Conservation (phyloP, 2,329 filamentous ascomycete genomes). For the Diplodia sapinea region DNA sequence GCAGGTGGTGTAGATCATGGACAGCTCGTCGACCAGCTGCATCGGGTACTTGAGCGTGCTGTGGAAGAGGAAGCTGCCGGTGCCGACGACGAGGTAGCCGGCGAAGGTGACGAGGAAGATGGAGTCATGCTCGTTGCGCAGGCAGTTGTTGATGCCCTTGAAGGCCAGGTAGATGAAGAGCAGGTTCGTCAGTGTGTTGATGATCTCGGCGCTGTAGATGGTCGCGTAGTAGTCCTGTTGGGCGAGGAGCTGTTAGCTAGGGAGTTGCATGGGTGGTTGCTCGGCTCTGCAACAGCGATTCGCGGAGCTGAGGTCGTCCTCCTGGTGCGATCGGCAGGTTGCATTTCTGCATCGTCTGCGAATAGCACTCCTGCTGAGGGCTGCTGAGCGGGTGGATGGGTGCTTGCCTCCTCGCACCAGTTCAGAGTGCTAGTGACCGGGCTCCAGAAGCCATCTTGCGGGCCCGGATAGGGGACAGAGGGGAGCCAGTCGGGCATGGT, state of each 20-base stretch:
- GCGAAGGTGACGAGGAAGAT: constrained; percentile 74
- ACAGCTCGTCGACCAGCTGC: constrained; percentile 73
- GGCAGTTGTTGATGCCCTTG: constrained; percentile 76
- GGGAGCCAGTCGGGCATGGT: constrained; percentile 49
- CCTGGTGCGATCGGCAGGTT: neutral
- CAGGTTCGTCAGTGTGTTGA: constrained; percentile 81
- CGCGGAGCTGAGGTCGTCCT: neutral
- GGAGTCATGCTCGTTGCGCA: constrained; percentile 72
- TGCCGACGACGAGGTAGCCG: constrained; percentile 66
- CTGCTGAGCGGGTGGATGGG: neutral
- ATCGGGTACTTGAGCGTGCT: constrained; percentile 71
- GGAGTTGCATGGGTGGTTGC: neutral
- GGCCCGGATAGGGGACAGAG: constrained; percentile 57
- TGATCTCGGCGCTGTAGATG: constrained; percentile 75
- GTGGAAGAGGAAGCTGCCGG: constrained; percentile 68
- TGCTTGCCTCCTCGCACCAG: constrained; percentile 76
- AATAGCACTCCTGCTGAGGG: neutral
- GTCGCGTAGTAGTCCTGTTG: constrained; percentile 75
- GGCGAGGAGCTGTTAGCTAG: neutral
- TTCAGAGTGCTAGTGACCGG: constrained; percentile 75
- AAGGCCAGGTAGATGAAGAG: constrained; percentile 80
- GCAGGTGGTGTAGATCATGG: constrained; percentile 75
- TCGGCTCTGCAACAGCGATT: neutral
- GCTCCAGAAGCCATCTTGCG: constrained; percentile 67
- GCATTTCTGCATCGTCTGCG: neutral